Base-by-base conservation (phyloP, 164 flowering plant genomes). In the Sextonia rubra region DNA sequence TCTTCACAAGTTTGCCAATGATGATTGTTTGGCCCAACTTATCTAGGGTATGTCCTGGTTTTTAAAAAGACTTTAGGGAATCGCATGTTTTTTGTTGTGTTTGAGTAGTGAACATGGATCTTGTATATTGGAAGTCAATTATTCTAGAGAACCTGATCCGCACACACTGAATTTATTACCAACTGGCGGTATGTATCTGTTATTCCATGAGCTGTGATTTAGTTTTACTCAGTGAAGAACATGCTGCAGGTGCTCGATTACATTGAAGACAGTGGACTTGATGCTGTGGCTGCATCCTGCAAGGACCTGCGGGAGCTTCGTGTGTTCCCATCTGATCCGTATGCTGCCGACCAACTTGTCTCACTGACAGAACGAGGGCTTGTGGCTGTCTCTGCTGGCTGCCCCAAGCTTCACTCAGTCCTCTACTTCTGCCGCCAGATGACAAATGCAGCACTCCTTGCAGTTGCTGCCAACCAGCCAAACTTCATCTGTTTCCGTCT, bases 371-470 rank as follows among this genome's bases (percentile, higher is more conserved):
- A 93, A 73, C 82, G 77, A 55, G 98, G 97, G 37, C 92, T 93
- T 30, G 86, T 91, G 56, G 78, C 86, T 30, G 90, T 93, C 22
- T 90, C 97, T 55, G 83, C 77, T 70, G 92, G 98, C 26, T 93
- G 98, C 75, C 82, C 91, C 20, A 88, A 86, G 79, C 92, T 93
- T 32, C 83, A 88, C 4, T 92, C 99, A 0, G 93, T 94, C 44
- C 87, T 94, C 4, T 92, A 94, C 69, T 94, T 94, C 79, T 94
- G 98, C 78, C 92, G 87, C 56, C 96, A 84, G 80, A 89, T 94
- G 94, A 71, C 97, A n/a, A 94, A 94, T 78, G 88, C 79, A 4
- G 98, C 98, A 5, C 78, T 94, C 24, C 26, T 86, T 26, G 73
- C 91, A 30, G 86, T 91, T 68, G 97, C 97, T 1, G 77, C 71